Conservation (phyloP, 2,329 filamentous ascomycete genomes). For the Didymella keratinophila region DNA sequence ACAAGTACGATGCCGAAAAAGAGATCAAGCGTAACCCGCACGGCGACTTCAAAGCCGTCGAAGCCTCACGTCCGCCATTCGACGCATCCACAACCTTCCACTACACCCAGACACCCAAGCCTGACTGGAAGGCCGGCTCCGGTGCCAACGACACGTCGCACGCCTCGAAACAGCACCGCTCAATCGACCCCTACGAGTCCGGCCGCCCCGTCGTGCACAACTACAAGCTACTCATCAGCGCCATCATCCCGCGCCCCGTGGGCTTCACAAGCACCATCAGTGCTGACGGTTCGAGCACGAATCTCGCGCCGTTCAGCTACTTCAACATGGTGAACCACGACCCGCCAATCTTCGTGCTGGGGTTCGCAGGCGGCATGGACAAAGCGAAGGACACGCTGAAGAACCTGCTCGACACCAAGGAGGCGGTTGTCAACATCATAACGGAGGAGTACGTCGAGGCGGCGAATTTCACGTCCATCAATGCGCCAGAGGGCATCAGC, state of each 20-base stretch:
- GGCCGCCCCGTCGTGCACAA: slow-evolving; percentile 75
- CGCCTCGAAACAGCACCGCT: slow-evolving; percentile 68
- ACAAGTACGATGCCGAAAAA: slow-evolving; percentile 55
- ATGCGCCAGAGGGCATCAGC: slow-evolving; percentile 76
- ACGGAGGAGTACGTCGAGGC: slow-evolving; percentile 85
- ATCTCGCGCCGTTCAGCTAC: slow-evolving; percentile 89
- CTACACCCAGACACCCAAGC: slow-evolving; percentile 69
- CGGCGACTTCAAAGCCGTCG: slow-evolving; percentile 76
- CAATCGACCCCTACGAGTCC: slow-evolving; percentile 81
- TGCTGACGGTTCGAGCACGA: slow-evolving; percentile 70
- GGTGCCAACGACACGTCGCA: slow-evolving; percentile 68
- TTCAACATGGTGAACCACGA: slow-evolving; percentile 85
- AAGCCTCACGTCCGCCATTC: slow-evolving; percentile 70
- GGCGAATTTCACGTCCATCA: slow-evolving; percentile 80
- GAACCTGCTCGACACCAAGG: slow-evolving; percentile 74
- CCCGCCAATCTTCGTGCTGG: slow-evolving; percentile 80
- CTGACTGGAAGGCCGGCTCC: slow-evolving; percentile 70
- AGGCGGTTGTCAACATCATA: slow-evolving; percentile 86
- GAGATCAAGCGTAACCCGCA: slow-evolving; percentile 70
- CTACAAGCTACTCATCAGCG: slow-evolving; percentile 91
- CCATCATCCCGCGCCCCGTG: slow-evolving; percentile 83
- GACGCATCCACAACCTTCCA: slow-evolving; percentile 58
- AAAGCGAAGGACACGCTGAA: slow-evolving; percentile 79
- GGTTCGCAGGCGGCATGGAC: slow-evolving; percentile 64
- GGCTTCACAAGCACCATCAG: slow-evolving; percentile 67